Percentiles rank a stretch among this genome's conserved stretches.
Evolutionary conservation across 805 yeast species (phyloP).

Genomic region (Cyberlindnera americana): DNA sequence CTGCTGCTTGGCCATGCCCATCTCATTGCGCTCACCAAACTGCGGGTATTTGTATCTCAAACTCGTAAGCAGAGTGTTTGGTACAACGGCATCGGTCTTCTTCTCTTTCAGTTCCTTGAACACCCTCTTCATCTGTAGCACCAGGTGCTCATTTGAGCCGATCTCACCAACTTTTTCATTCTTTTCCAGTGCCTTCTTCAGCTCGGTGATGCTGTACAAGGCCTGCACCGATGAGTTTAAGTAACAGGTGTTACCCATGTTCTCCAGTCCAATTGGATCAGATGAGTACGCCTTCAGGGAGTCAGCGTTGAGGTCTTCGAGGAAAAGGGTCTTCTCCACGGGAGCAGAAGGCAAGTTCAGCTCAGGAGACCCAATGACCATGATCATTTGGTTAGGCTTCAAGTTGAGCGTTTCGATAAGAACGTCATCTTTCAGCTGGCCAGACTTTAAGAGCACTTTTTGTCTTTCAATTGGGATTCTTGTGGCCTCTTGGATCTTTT

Average conservation of each 20-base stretch:
- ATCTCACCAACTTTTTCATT: constrained; percentile 39
- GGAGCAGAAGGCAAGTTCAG: constrained; percentile 53
- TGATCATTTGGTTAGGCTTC: constrained; percentile 63
- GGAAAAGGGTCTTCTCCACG: constrained; percentile 47
- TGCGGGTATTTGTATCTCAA: constrained; percentile 78
- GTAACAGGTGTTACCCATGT: constrained; percentile 95
- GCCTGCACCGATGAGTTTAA: constrained; percentile 87
- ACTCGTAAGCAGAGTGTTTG: constrained; percentile 60
- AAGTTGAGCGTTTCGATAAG: constrained; percentile 43
- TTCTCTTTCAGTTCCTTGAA: constrained; percentile 40
- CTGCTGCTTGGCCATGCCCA: constrained; percentile 85
- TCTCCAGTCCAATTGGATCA: constrained; percentile 84
- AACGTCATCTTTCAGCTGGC: constrained; percentile 71
- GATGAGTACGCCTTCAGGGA: constrained; percentile 32
- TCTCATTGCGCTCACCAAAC: constrained; percentile 72
- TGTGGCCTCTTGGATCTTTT: constrained; percentile 67
- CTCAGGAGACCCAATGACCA: constrained; percentile 93
- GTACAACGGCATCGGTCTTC: constrained; percentile 52
- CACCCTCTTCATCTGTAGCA: constrained; percentile 46
- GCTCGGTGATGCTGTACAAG: constrained; percentile 71
- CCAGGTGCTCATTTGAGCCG: constrained; percentile 36
- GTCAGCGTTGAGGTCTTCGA: constrained; percentile 63
- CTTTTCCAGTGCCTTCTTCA: constrained; percentile 57
- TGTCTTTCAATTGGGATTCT: constrained; percentile 87
- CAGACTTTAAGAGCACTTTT: constrained; percentile 85